Evolutionary conservation across 352 stramenopile genomes (phyloP), one percentile per base, ranked within the genome.

Genomic region (Salisapilia sapeloensis): DNA sequence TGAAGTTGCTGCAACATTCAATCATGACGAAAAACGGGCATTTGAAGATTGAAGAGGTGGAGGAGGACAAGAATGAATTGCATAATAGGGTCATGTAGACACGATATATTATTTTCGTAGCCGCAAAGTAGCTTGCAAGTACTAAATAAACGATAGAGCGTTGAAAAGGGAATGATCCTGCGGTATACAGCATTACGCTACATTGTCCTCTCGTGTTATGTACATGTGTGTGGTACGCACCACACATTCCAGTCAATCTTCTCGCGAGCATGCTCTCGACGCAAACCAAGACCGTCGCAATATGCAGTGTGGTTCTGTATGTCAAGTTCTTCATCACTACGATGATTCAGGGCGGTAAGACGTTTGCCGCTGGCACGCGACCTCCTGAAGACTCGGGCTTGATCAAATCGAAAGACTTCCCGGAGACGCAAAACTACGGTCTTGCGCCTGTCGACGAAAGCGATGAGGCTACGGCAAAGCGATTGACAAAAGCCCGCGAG

Each of bases 1-100:
- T 65, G 42, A 59, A 63, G 40, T 47, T 79, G 12, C 34, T 75
- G 2, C 37, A 75, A 10, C 60, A 46, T 0, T 70, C 56, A 6
- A 32, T 69, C 18, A 60, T 71, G 56, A 72, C 61, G 30, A 77
- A 72, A 31, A 50, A 74, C 33, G 61, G 58, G 12, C 64, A 65
- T 29, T 23, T 67, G 28, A 36, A 38, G 3, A 33, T 29, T 5
- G 23, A 41, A 3, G 44, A 56, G 18, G 50, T 70, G 4, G 39
- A 42, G 11, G 57, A 70, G 32, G 28, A 42, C 7, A 46, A 65
- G 25, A 49, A 60, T 25, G 13, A 33, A 24, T 50, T 70, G 25
- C 42, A 51, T 12, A 65, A 70, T 23, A 38, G n/a, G n/a, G n/a
- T n/a, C n/a, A n/a, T n/a, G n/a, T n/a, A n/a, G n/a, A n/a, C n/a